Evolutionary conservation across 805 yeast species (phyloP).

Genomic region (Saturnispora galanensis): DNA sequence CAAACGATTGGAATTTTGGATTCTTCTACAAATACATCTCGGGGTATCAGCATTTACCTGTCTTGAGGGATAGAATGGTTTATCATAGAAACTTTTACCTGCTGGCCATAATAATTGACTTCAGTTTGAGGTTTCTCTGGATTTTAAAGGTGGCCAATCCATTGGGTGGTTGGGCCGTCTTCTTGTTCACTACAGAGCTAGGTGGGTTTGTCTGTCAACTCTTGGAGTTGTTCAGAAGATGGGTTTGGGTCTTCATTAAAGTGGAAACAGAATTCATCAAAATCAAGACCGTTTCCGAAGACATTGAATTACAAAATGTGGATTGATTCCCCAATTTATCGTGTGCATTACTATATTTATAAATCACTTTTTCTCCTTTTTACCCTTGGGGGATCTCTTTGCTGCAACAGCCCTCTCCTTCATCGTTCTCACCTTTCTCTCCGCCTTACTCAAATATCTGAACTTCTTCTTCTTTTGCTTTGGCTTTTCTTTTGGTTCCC

Average conservation of each 20-base stretch:
- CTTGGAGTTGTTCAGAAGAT: constrained; percentile 72
- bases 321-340: not conserved
- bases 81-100: constrained; percentile 37
- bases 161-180: constrained; percentile 16
- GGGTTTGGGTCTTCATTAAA: constrained; percentile 83
- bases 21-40: constrained; percentile 32
- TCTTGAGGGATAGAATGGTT: constrained; percentile 24
- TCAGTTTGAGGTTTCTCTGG: constrained; percentile 70
- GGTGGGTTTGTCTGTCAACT: constrained; percentile 62
- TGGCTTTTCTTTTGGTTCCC: constrained; percentile 23
- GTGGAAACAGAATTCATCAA: constrained; percentile 63
- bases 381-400: constrained; percentile 6
- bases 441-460: constrained; percentile 74
- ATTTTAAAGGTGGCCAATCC: constrained; percentile 34
- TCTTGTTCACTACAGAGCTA: constrained; percentile 34
- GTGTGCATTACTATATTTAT: not conserved
- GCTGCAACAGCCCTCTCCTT: constrained; percentile 31
- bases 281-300: constrained; percentile 11
- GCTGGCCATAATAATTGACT: constrained; percentile 50
- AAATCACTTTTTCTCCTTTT: constrained; percentile 17
- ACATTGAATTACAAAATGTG: constrained; percentile 18
- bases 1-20: constrained; percentile 78
- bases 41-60: constrained; percentile 11
- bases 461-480: constrained; percentile 65
- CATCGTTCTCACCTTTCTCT: constrained; percentile 47